Evolutionary conservation across 495 filamentous ascomycete genomes (phyloP).

Genomic region (Daldinia caldariorum): DNA sequence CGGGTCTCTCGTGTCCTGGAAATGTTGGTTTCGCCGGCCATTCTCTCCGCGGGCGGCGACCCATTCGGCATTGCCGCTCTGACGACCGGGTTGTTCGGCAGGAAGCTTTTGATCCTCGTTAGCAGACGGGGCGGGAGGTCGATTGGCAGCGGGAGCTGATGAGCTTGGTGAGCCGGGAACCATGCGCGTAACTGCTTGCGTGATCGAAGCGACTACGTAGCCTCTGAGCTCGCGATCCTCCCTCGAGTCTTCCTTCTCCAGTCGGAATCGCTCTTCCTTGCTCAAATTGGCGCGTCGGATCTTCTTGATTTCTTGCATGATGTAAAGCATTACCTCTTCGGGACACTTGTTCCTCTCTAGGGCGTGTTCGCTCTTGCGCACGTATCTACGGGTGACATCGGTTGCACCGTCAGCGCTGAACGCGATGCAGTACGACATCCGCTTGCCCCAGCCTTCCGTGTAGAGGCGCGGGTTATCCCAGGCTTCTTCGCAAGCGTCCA

Average conservation of each 20-base stretch:
- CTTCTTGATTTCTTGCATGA: slow-evolving; percentile 87
- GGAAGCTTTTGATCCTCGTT: slow-evolving; percentile 61
- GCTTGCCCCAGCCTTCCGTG: slow-evolving; percentile 92
- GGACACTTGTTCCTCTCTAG: slow-evolving; percentile 75
- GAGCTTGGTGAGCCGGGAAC: slow-evolving; percentile 48
- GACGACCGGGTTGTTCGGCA: slow-evolving; percentile 63
- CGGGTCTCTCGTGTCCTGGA: slow-evolving; percentile 50
- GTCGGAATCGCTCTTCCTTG: slow-evolving; percentile 80
- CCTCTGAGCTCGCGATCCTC: slow-evolving; percentile 85
- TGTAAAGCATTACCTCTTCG: slow-evolving; percentile 88
- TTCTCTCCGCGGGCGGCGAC: slow-evolving; percentile 67
- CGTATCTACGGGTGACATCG: slow-evolving; percentile 95
- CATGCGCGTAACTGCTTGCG: slow-evolving; percentile 62
- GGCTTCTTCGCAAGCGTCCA: slow-evolving; percentile 91
- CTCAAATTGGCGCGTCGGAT: slow-evolving; percentile 79
- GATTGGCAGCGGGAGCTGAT: slow-evolving; percentile 37
- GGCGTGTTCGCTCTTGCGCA: slow-evolving; percentile 81
- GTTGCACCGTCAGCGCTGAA: slow-evolving; percentile 95
- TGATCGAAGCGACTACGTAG: slow-evolving; percentile 78
- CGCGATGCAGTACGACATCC: slow-evolving; percentile 95
- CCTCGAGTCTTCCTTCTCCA: slow-evolving; percentile 87
- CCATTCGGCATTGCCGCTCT: slow-evolving; percentile 73
- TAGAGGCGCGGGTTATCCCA: slow-evolving; percentile 97
- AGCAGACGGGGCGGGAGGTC: slow-evolving; percentile 24
- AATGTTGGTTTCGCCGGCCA: slow-evolving; percentile 54